Evolutionary conservation across 768 basidiomycete species (phyloP), one percentile per base, ranked within the genome.

Genomic region (Rhodotorula sphaerocarpa): DNA sequence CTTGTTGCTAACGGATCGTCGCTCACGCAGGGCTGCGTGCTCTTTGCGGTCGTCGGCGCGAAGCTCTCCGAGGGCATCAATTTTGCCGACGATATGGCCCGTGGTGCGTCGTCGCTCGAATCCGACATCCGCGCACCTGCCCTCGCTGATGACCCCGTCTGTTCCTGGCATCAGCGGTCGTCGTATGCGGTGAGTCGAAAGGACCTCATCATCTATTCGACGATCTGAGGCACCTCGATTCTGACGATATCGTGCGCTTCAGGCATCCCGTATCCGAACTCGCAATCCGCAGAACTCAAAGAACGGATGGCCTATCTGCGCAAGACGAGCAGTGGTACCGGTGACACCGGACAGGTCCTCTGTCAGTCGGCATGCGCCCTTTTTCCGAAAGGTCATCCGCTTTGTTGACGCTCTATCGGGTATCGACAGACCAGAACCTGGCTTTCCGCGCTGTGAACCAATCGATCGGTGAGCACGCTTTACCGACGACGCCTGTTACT

Each of bases 11-110:
- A 20, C n/a, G n/a, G 2, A 3, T 9, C 36, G 4, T 11, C 10
- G 21, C 11, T 9, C 33, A n/a, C n/a, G 34, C 60, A 70, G 50
- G 71, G 69, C 1, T 67, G 59, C n/a, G 58, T 99, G 43, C 78
- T 99, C 7, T 85, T 97, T 58, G 93, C 95, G 3, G 95, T 97
- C 15, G 86, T 97, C 31, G 92, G 92, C 23, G 93, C 91, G 31
- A 97, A 96, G 73, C 81, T 99, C n/a, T 92, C 90, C 0, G 95
- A 99, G 76, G 93, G 92, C 12, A 79, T 83, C 65, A 82, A 83
- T 73, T 82, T 82, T 70, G 71, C 78, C 0, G 76, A 79, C 36
- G 63, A 65, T 18, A 69, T 69, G 67, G 67, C 67, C 15, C 63
- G 67, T 2, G 55, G 55, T 65, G 20, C 44, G 63, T 36, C 25